Evolutionary conservation across 441 rosid species (phyloP).

Genomic region (Biscutella laevigata): DNA sequence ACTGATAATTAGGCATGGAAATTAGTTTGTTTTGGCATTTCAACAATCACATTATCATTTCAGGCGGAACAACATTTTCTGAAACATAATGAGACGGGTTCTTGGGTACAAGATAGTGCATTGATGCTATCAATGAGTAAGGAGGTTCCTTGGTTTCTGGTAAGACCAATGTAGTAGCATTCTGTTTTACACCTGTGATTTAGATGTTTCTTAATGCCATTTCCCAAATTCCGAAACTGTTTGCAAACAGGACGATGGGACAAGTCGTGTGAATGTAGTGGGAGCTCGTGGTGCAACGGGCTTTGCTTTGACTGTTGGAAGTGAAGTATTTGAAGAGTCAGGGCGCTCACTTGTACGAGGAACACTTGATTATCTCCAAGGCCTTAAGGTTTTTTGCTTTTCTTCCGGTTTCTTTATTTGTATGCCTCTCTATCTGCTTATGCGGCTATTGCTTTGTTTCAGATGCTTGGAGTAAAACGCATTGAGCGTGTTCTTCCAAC

Average conservation of each 20-base stretch:
- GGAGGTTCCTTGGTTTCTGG: conserved; percentile 96
- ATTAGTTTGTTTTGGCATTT: not conserved
- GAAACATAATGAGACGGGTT: conserved; percentile 91
- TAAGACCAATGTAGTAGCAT: conserved; percentile 27
- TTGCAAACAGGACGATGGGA: conserved; percentile 69
- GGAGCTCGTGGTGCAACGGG: conserved; percentile 92
- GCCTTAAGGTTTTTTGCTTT: conserved; percentile 66
- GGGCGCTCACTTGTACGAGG: conserved; percentile 89
- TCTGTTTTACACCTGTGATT: not conserved
- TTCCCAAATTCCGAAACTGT: not conserved
- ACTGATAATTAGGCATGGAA: not conserved
- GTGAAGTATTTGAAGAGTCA: conserved; percentile 94
- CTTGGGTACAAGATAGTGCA: conserved; percentile 97
- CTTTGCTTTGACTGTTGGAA: conserved; percentile 70
- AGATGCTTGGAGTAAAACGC: conserved; percentile 99
- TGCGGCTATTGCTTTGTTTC: conserved; percentile 23
- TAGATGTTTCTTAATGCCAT: not conserved
- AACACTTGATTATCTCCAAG: conserved; percentile 83
- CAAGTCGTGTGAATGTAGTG: conserved; percentile 54
- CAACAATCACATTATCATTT: conserved; percentile 13
- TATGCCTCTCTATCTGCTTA: conserved; percentile 6
- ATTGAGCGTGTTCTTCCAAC: conserved; percentile 86
- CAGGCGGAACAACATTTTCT: conserved; percentile 91
- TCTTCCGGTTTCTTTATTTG: not conserved
- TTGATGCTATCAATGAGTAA: conserved; percentile 81